These are phyloP conservation scores for Sistotremastrum suecicum DNA, from an alignment of 768 basidiomycete genomes.

Conservation along the genomic window DNA sequence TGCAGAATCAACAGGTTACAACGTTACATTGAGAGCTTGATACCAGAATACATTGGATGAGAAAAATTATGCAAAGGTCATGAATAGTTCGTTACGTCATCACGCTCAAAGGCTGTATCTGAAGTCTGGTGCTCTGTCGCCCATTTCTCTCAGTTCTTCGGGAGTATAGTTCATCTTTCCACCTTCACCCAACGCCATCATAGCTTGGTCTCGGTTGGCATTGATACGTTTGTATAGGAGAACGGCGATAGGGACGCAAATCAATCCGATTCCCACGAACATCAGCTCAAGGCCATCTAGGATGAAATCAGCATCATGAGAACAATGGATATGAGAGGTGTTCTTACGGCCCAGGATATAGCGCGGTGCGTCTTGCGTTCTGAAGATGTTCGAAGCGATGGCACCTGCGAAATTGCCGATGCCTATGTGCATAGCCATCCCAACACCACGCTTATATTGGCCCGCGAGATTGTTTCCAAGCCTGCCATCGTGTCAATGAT, in stretches of 20 bases:
- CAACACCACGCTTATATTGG: slow-evolving; percentile 55
- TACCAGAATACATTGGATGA: no score
- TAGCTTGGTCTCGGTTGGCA: slow-evolving; percentile 26
- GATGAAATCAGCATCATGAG: not conserved
- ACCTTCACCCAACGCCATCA: slow-evolving; percentile 6
- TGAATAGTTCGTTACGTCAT: no score
- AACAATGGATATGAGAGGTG: not conserved
- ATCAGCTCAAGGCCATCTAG: slow-evolving; percentile 37
- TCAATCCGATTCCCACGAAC: slow-evolving; percentile 53
- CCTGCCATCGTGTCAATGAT: slow-evolving; percentile 22
- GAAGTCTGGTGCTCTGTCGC: slow-evolving; percentile 52
- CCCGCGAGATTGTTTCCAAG: slow-evolving; percentile 52
- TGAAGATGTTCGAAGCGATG: slow-evolving; percentile 50
- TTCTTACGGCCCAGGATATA: slow-evolving; percentile 44
- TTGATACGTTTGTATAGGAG: slow-evolving; percentile 44
- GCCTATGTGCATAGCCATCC: slow-evolving; percentile 56
- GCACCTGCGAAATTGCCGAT: slow-evolving; percentile 54
- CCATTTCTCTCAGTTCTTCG: slow-evolving; percentile 25
- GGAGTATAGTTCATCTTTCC: slow-evolving; percentile 7
- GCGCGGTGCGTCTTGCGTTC: slow-evolving; percentile 41
- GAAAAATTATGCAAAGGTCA: no score
- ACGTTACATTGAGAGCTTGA: no score
- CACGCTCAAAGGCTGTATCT: slow-evolving; percentile 24
- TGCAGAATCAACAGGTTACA: no score
- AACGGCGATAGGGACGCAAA: slow-evolving; percentile 33